These are phyloP conservation scores for Komagataella pastoris DNA, from an alignment of 805 yeast species.

Conservation along the genomic window DNA sequence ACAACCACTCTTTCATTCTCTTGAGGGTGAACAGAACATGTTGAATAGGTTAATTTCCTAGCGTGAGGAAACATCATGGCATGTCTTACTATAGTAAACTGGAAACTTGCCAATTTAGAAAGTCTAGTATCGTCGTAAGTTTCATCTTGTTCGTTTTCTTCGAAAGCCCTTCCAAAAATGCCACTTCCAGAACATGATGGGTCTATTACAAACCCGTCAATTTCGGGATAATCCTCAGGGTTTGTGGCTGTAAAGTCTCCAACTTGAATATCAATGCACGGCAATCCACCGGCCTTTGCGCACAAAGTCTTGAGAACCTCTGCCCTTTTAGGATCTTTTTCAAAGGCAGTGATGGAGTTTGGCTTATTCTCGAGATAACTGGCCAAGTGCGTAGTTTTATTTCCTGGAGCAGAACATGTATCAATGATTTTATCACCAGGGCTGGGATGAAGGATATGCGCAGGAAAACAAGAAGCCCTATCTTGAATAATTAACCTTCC, in stretches of 20 bases:
- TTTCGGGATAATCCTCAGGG: constrained; percentile 46
- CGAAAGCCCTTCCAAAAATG: constrained; percentile 77
- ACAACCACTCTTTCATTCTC: constrained; percentile 91
- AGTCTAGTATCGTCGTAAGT: constrained; percentile 38
- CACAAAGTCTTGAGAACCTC: constrained; percentile 66
- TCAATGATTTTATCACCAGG: constrained; percentile 64
- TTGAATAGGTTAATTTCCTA: constrained; percentile 73
- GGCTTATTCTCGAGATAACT: constrained; percentile 34
- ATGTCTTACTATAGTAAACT: constrained; percentile 76
- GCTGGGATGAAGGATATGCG: constrained; percentile 56
- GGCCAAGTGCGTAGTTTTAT: constrained; percentile 89
- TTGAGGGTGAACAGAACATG: constrained; percentile 88
- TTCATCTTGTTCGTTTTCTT: constrained; percentile 35
- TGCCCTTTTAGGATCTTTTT: constrained; percentile 66
- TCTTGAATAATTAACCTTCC: constrained; percentile 90
- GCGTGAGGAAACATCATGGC: constrained; percentile 77
- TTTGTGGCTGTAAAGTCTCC: constrained; percentile 51
- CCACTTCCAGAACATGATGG: constrained; percentile 99
- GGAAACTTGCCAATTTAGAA: constrained; percentile 70
- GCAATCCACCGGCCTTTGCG: constrained; percentile 52
- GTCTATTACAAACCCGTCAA: constrained; percentile 79
- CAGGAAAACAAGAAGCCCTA: constrained; percentile 95
- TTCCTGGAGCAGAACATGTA: constrained; percentile 98
- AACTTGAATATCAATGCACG: constrained; percentile 26
- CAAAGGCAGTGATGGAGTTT: constrained; percentile 65